Evolutionary conservation across 2,329 filamentous ascomycete species (phyloP).

Genomic region (Colletotrichum godetiae): DNA sequence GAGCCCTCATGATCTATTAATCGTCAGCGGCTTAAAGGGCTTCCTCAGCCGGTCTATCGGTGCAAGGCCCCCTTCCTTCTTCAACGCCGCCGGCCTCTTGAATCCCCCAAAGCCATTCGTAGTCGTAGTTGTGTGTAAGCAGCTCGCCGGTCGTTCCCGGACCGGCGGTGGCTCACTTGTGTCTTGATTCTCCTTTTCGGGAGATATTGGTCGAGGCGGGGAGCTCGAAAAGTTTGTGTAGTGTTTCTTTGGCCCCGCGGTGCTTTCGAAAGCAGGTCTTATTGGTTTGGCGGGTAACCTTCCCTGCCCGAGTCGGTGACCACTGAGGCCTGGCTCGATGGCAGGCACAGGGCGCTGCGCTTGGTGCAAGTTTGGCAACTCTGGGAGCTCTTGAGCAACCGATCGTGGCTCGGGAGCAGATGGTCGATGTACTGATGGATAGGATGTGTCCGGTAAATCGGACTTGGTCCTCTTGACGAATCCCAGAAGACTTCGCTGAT

Average conservation of each 20-base stretch:
- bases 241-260: slow-evolving; percentile 48
- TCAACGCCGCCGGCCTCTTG: slow-evolving; percentile 56
- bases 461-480: slow-evolving; percentile 47
- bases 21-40: slow-evolving; percentile 68
- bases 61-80: slow-evolving; percentile 53
- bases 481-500: slow-evolving; percentile 55
- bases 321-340: slow-evolving; percentile 45
- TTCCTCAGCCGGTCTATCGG: slow-evolving; percentile 63
- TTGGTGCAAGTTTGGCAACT: slow-evolving; percentile 31
- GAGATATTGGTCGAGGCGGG: slow-evolving; percentile 48
- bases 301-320: slow-evolving; percentile 55
- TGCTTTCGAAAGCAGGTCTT: slow-evolving; percentile 39
- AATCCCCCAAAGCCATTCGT: slow-evolving; percentile 49
- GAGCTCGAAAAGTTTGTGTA: slow-evolving; percentile 72
- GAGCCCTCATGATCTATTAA: slow-evolving; percentile 50
- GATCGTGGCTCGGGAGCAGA: slow-evolving; percentile 28
- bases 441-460: slow-evolving; percentile 1
- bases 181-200: slow-evolving; percentile 40
- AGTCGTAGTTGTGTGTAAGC: slow-evolving; percentile 64
- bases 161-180: slow-evolving; percentile 46
- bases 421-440: slow-evolving; percentile 9
- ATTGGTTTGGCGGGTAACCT: slow-evolving; percentile 50
- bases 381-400: slow-evolving; percentile 10
- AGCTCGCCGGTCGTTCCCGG: slow-evolving; percentile 53
- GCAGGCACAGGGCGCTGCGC: slow-evolving; percentile 36